phyloP scores from a whole-genome alignment of 2,329 filamentous ascomycete species.

The Hymenoscyphus albidus region DNA sequence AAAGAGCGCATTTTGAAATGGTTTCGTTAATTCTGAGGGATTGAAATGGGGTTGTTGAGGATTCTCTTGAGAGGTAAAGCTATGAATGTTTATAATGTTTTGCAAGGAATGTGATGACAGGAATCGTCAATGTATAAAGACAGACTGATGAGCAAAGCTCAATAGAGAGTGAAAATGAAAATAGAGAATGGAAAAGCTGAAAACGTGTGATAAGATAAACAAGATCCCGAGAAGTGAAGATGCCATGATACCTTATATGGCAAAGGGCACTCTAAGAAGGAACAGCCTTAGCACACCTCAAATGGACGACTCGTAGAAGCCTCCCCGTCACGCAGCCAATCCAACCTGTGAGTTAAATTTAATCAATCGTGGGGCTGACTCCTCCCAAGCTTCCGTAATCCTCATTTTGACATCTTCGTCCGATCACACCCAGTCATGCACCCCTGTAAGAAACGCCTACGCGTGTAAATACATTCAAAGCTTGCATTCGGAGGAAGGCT shows the following conservation, averaged over 20 bases:
- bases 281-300: neutral
- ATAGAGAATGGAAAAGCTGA: neutral
- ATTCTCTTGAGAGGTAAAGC: neutral
- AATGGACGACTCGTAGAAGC: neutral
- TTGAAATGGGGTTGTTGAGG: neutral
- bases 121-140: slow-evolving; percentile 5
- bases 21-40: neutral
- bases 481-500: neutral
- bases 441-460: neutral
- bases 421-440: neutral
- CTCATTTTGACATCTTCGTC: neutral
- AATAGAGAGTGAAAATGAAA: neutral
- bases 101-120: neutral
- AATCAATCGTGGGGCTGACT: slow-evolving; percentile 1
- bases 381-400: neutral
- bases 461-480: neutral
- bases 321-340: neutral
- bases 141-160: slow-evolving; percentile 6
- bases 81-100: neutral
- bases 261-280: slow-evolving; percentile 1
- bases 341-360: neutral
- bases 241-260: slow-evolving; percentile 1
- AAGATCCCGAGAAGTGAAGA: neutral
- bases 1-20: slow-evolving; percentile 8
- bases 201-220: slow-evolving; percentile 9